Evolutionary conservation across 257 asterid genomes (phyloP).

Genomic region (Capsicum baccatum): DNA sequence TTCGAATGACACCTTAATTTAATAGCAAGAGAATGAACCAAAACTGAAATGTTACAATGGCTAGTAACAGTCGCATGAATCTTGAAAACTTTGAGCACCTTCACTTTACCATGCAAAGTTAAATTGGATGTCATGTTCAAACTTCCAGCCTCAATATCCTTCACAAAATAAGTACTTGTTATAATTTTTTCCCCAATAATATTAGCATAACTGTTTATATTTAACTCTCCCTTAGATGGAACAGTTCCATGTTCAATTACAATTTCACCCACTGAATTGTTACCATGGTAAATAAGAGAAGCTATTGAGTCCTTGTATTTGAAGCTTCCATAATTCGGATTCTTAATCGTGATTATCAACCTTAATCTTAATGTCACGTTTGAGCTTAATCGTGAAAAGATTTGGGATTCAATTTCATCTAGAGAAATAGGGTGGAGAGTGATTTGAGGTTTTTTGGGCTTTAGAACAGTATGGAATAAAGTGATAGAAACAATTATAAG

Average conservation of each 20-base stretch:
- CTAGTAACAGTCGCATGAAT: constrained; percentile 32
- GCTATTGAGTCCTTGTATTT: constrained; percentile 23
- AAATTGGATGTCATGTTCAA: constrained; percentile 33
- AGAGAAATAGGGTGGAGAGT: constrained; percentile 28
- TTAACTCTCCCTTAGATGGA: constrained; percentile 33
- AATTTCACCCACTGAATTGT: constrained; percentile 27
- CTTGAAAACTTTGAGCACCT: constrained; percentile 32
- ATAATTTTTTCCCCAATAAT: constrained; percentile 32
- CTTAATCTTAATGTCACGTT: constrained; percentile 29
- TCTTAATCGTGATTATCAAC: constrained; percentile 34
- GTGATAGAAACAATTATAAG: constrained; percentile 26
- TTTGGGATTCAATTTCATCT: constrained; percentile 30
- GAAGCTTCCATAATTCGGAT: constrained; percentile 35
- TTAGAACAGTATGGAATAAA: constrained; percentile 28
- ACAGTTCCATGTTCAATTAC: constrained; percentile 35
- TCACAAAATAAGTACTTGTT: constrained; percentile 26
- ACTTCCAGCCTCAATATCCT: constrained; percentile 31
- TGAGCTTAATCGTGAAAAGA: constrained; percentile 24
- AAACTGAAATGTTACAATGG: constrained; percentile 30
- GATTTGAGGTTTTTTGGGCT: constrained; percentile 38
- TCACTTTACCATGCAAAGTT: constrained; percentile 36
- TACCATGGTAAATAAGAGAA: constrained; percentile 26
- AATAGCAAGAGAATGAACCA: constrained; percentile 12
- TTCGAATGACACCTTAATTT: constrained; percentile 24
- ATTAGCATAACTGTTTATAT: constrained; percentile 29